Conservation (phyloP, 768 basidiomycete species). For the Russula vinacea region DNA sequence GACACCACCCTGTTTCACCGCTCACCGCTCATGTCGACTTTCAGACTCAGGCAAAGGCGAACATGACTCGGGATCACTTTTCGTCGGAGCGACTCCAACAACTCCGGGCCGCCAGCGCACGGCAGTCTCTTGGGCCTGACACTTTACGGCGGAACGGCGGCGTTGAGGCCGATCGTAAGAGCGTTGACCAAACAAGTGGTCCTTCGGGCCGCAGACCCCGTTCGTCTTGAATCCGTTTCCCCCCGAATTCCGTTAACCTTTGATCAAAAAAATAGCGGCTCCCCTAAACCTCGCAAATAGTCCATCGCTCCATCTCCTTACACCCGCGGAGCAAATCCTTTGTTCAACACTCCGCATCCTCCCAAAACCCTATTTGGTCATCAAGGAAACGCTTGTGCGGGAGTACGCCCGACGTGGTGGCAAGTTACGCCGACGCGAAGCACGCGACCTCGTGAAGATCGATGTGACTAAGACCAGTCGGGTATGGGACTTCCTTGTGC, state of each 20-base stretch:
- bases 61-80: constrained; percentile 53
- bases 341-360: constrained; percentile 88
- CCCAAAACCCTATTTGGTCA: constrained; percentile 91
- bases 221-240: constrained; percentile 33
- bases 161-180: constrained; percentile 51
- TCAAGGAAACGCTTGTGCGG: constrained; percentile 92
- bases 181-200: constrained; percentile 47
- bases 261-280: constrained; percentile 38
- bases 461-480: constrained; percentile 90
- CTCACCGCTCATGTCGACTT: constrained; percentile 16
- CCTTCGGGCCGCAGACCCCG: constrained; percentile 45
- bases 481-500: constrained; percentile 91
- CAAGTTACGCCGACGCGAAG: constrained; percentile 82
- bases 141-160: constrained; percentile 45
- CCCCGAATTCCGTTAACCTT: background rate
- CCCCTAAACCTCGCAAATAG: constrained; percentile 91
- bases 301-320: constrained; percentile 85
- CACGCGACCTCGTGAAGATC: constrained; percentile 86
- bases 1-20: constrained; percentile 12
- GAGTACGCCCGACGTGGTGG: constrained; percentile 91
- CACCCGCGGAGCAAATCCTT: constrained; percentile 79
- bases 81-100: constrained; percentile 51
- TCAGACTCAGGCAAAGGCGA: constrained; percentile 63
- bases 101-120: constrained; percentile 45
- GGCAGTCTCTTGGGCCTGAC: constrained; percentile 57